A percentile compares a stretch with the other conserved stretches of the same genome.
phyloP scores from a whole-genome alignment of 805 yeast genomes.

The Myxozyma monticola region DNA sequence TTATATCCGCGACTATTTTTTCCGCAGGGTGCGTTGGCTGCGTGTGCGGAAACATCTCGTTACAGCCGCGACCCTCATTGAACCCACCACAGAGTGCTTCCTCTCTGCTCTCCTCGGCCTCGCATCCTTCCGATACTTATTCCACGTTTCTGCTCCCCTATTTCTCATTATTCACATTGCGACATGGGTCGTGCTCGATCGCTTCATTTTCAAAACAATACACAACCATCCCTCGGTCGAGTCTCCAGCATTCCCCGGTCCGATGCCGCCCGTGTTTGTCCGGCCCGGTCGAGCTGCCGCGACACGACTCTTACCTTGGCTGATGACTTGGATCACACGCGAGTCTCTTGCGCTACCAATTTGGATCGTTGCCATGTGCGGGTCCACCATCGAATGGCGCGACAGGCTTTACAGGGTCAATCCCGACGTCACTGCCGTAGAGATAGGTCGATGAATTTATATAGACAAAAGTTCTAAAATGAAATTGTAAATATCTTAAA shows the following conservation, averaged over 20 bases:
- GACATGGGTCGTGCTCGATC: constrained; percentile 68
- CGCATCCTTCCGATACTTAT: constrained; percentile 29
- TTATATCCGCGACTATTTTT: constrained; percentile 55
- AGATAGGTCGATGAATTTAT: constrained; percentile 36
- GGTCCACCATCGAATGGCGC: constrained; percentile 66
- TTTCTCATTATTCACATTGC: constrained; percentile 55
- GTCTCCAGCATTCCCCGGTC: constrained; percentile 22
- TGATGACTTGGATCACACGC: constrained; percentile 62
- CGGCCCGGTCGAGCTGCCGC: constrained; percentile 13
- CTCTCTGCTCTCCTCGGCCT: constrained; percentile 46
- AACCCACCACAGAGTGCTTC: constrained; percentile 81
- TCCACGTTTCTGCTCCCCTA: constrained; percentile 37
- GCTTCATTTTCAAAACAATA: constrained; percentile 54
- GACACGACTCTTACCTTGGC: constrained; percentile 37
- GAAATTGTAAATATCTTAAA: not conserved
- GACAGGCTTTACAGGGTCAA: constrained; percentile 72
- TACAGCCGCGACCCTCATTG: constrained; percentile 75
- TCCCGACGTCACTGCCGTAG: constrained; percentile 76
- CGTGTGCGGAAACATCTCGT: constrained; percentile 88
- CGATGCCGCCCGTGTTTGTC: constrained; percentile 35
- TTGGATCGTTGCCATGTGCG: constrained; percentile 78
- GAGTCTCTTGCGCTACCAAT: constrained; percentile 78
- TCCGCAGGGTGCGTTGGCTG: constrained; percentile 78
- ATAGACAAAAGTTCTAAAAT: not conserved
- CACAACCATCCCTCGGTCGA: constrained; percentile 32